Conservation (phyloP, 805 yeast genomes). For the Lachancea mirantina region DNA sequence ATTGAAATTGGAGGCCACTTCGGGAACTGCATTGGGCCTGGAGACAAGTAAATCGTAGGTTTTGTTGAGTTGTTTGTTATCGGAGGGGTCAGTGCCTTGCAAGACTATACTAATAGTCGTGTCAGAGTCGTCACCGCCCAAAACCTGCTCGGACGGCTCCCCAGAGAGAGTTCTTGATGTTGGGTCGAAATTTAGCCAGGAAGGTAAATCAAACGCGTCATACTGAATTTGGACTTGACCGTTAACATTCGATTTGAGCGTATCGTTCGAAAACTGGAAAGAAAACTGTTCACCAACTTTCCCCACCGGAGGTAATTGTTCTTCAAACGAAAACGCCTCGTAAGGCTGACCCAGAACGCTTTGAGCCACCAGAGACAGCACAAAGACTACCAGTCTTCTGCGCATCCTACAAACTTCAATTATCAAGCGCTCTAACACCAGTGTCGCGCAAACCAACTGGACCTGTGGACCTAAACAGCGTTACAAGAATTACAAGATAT, state of each 20-base stretch:
- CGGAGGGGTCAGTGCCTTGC: constrained; percentile 57
- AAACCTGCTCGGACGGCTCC: constrained; percentile 38
- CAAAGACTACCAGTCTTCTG: too few species aligned
- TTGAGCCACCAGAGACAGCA: too few species aligned
- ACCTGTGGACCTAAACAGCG: too few species aligned
- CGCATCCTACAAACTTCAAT: too few species aligned
- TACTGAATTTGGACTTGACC: constrained; percentile 43
- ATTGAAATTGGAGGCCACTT: constrained; percentile 35
- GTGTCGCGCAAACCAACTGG: too few species aligned
- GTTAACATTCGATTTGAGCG: constrained; percentile 45
- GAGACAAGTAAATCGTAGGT: constrained; percentile 46
- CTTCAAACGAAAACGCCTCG: constrained; percentile 34
- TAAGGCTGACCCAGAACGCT: constrained; percentile 23
- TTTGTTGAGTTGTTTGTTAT: constrained; percentile 37
- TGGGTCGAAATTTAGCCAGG: constrained; percentile 73
- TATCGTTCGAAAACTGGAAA: constrained; percentile 63
- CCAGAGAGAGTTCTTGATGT: constrained; percentile 59
- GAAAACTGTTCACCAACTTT: constrained; percentile 53
- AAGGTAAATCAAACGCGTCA: constrained; percentile 53
- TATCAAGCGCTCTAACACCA: too few species aligned
- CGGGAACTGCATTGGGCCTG: constrained; percentile 38
- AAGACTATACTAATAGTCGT: constrained; percentile 45
- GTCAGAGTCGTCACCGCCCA: constrained; percentile 33
- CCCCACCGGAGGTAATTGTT: constrained; percentile 86
- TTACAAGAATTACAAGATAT: too few species aligned